A percentile compares a stretch with the other conserved stretches of the same genome.
phyloP scores from a whole-genome alignment of 2,329 filamentous ascomycete genomes.

The Elsinoe batatas region DNA sequence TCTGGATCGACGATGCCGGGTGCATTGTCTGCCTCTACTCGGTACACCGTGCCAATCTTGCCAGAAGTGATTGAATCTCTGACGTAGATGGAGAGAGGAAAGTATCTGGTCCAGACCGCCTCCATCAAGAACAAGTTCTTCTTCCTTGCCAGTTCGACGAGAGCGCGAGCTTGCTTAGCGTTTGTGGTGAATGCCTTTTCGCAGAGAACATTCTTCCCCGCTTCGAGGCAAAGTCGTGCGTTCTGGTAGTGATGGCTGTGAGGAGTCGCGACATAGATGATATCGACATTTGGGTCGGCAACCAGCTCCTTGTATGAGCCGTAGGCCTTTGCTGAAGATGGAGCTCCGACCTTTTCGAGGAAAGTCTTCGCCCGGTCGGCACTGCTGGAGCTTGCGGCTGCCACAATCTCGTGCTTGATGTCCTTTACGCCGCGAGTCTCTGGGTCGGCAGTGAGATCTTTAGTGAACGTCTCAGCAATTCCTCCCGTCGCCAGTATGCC shows the following conservation, averaged over 20 bases:
- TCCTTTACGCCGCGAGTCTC: conserved; percentile 58
- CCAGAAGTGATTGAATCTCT: conserved; percentile 53
- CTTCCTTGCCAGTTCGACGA: conserved; percentile 60
- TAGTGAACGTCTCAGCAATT: conserved; percentile 49
- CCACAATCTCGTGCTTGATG: conserved; percentile 65
- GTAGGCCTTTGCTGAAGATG: conserved; percentile 59
- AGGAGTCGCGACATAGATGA: conserved; percentile 81
- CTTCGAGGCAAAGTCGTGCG: conserved; percentile 69
- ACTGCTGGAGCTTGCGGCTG: conserved; percentile 70
- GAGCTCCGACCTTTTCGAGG: conserved; percentile 60
- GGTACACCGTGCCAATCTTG: conserved; percentile 45
- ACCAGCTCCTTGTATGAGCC: conserved; percentile 76
- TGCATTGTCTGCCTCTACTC: conserved; percentile 48
- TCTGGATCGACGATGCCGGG: conserved; percentile 50
- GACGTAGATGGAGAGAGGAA: conserved; percentile 70
- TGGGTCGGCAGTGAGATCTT: conserved; percentile 69
- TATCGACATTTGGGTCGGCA: conserved; percentile 66
- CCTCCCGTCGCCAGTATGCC: conserved; percentile 41
- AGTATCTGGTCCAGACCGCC: conserved; percentile 76
- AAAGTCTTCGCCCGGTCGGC: conserved; percentile 60
- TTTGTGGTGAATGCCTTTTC: conserved; percentile 87
- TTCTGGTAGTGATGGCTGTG: conserved; percentile 94
- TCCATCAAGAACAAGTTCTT: conserved; percentile 72
- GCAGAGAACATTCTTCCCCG: conserved; percentile 80
- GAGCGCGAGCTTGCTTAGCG: conserved; percentile 61